phyloP scores from a whole-genome alignment of 2,329 filamentous ascomycete species.

The Sclerotinia nivalis region DNA sequence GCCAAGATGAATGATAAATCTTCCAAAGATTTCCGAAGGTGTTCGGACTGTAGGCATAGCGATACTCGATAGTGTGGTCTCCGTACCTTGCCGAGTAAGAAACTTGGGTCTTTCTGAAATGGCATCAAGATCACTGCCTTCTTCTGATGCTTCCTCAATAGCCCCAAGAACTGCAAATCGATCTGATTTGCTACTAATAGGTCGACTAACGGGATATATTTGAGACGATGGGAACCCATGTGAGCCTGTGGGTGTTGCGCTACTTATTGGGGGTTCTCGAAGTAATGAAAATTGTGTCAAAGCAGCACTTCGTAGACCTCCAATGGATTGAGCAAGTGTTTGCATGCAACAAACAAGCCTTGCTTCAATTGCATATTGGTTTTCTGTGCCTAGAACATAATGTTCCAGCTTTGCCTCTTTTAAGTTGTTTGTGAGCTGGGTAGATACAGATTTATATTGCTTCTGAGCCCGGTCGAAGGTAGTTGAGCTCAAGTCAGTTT shows the following conservation, averaged over 20 bases:
- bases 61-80: slow-evolving; percentile 32
- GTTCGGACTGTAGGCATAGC: slow-evolving; percentile 51
- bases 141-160: slow-evolving; percentile 63
- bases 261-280: slow-evolving; percentile 52
- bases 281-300: slow-evolving; percentile 85
- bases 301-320: slow-evolving; percentile 85
- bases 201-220: slow-evolving; percentile 20
- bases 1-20: slow-evolving; percentile 85
- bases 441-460: slow-evolving; percentile 67
- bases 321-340: slow-evolving; percentile 81
- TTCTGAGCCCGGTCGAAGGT: slow-evolving; percentile 63
- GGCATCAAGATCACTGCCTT: slow-evolving; percentile 53
- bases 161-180: slow-evolving; percentile 54
- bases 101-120: slow-evolving; percentile 19
- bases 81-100: slow-evolving; percentile 28
- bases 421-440: slow-evolving; percentile 72
- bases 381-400: slow-evolving; percentile 76
- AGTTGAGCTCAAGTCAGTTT: slow-evolving; percentile 70
- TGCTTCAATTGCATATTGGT: slow-evolving; percentile 75
- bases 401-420: slow-evolving; percentile 89
- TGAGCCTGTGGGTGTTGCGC: slow-evolving; percentile 27
- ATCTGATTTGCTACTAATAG: slow-evolving; percentile 48
- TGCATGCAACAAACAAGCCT: slow-evolving; percentile 82
- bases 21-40: slow-evolving; percentile 83
- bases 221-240: not conserved